Evolutionary conservation across 768 basidiomycete genomes (phyloP).

Genomic region (Trametes cingulata): DNA sequence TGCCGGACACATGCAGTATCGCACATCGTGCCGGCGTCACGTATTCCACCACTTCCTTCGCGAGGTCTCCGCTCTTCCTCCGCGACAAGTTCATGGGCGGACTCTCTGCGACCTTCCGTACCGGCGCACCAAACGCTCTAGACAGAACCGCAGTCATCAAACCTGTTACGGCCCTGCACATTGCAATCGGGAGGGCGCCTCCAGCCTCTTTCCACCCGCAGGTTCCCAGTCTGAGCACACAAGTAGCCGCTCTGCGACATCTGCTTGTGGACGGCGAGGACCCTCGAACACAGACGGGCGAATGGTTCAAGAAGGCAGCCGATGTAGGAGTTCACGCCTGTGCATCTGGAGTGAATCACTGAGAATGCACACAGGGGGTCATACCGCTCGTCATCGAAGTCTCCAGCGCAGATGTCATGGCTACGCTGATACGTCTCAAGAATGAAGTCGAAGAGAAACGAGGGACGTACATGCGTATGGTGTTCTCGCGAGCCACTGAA

Average conservation of each 20-base stretch:
- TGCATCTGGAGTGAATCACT: neutral
- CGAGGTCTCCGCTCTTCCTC: constrained; percentile 5
- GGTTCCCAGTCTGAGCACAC: constrained; percentile 66
- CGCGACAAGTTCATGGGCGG: constrained; percentile 37
- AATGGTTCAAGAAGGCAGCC: constrained; percentile 32
- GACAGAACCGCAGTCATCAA: constrained; percentile 44
- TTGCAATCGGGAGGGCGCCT: constrained; percentile 37
- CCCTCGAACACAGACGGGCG: constrained; percentile 33
- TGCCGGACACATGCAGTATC: constrained; percentile 41
- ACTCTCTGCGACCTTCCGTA: constrained; percentile 46
- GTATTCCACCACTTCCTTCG: constrained; percentile 36
- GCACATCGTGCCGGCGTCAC: constrained; percentile 61
- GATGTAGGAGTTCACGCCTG: too few relatives aligned
- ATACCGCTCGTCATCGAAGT: constrained; percentile 77
- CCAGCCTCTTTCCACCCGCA: constrained; percentile 19
- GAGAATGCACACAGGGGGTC: constrained; percentile 47
- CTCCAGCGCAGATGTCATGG: constrained; percentile 81
- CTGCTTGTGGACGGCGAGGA: constrained; percentile 50
- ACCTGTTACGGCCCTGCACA: constrained; percentile 45
- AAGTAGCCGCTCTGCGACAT: constrained; percentile 71
- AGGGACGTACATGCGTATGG: constrained; percentile 49
- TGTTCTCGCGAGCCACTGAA: constrained; percentile 66
- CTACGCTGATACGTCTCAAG: constrained; percentile 71
- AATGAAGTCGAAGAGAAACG: constrained; percentile 54
- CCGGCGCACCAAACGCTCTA: constrained; percentile 41